phyloP scores from a whole-genome alignment of 2,329 filamentous ascomycete genomes.

The Fusarium chuoi region DNA sequence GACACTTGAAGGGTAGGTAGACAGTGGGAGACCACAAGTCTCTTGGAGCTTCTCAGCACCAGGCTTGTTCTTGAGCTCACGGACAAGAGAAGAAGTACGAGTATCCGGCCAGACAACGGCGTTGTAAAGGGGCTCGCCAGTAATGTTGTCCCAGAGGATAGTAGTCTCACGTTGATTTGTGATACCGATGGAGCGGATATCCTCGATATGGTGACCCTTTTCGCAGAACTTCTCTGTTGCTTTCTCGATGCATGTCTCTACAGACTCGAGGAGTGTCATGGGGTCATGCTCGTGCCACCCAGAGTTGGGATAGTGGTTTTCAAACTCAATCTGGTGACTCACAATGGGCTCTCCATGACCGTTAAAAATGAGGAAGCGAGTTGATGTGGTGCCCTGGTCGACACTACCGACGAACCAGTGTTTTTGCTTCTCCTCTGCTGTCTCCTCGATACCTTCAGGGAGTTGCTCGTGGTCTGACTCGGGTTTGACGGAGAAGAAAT shows the following conservation, averaged over 20 bases:
- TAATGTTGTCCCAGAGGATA: slow-evolving; percentile 83
- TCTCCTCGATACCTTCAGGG: slow-evolving; percentile 47
- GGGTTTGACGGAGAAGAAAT: slow-evolving; percentile 43
- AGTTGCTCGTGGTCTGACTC: slow-evolving; percentile 42
- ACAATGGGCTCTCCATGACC: slow-evolving; percentile 80
- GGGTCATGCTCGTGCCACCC: slow-evolving; percentile 95
- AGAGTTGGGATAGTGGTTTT: slow-evolving; percentile 83
- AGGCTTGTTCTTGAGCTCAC: slow-evolving; percentile 75
- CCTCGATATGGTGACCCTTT: slow-evolving; percentile 72
- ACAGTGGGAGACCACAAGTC: slow-evolving; percentile 83
- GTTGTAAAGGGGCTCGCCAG: slow-evolving; percentile 83
- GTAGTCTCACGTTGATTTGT: slow-evolving; percentile 93
- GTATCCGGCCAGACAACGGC: slow-evolving; percentile 94
- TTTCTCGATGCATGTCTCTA: slow-evolving; percentile 81
- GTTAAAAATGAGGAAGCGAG: slow-evolving; percentile 91
- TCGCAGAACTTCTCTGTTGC: slow-evolving; percentile 77
- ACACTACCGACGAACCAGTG: slow-evolving; percentile 85
- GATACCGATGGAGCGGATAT: slow-evolving; percentile 83
- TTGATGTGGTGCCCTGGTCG: slow-evolving; percentile 90
- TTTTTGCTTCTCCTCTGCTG: slow-evolving; percentile 45
- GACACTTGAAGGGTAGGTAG: slow-evolving; percentile 87
- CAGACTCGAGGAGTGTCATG: slow-evolving; percentile 77
- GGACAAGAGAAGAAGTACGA: slow-evolving; percentile 76
- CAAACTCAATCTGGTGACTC: slow-evolving; percentile 87
- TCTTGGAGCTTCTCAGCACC: slow-evolving; percentile 76